Conservation (phyloP, 2,329 filamentous ascomycete species). For the Xylariaceae sp. region DNA sequence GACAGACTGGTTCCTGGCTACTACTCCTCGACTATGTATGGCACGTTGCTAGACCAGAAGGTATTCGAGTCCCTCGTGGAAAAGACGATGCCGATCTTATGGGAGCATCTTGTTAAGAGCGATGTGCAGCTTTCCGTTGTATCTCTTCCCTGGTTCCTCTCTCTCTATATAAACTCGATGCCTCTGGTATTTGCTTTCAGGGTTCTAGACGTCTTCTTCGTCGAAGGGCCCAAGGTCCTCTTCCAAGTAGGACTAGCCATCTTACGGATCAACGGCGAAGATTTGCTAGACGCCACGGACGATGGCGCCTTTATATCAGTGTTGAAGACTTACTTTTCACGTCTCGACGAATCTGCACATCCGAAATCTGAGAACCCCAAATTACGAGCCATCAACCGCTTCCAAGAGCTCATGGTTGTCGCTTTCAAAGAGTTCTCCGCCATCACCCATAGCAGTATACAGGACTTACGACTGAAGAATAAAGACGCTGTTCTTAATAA, state of each 20-base stretch:
- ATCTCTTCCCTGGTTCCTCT: constrained; percentile 95
- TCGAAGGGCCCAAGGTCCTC: constrained; percentile 94
- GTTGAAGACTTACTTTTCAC: constrained; percentile 88
- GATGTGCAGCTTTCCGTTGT: constrained; percentile 97
- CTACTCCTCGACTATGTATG: constrained; percentile 99
- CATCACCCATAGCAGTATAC: constrained; percentile 90
- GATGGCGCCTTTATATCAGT: constrained; percentile 97
- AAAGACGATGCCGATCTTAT: constrained; percentile 96
- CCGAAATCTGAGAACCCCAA: constrained; percentile 95
- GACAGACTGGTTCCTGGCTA: constrained; percentile 92
- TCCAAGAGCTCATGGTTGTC: constrained; percentile 98
- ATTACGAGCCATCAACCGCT: constrained; percentile 85
- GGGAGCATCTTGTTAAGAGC: constrained; percentile 95
- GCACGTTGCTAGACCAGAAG: constrained; percentile 90
- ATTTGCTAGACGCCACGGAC: constrained; percentile 85
- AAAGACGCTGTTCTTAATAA: constrained; percentile 92
- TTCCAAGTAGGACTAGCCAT: constrained; percentile 98
- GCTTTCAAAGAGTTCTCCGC: constrained; percentile 97
- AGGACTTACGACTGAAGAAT: constrained; percentile 83
- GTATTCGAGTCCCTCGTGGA: constrained; percentile 98
- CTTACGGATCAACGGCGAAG: constrained; percentile 92
- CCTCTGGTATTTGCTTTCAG: constrained; percentile 95
- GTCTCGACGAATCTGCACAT: constrained; percentile 91
- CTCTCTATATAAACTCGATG: constrained; percentile 99
- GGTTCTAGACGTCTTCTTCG: constrained; percentile 95